phyloP scores from a whole-genome alignment of 495 filamentous ascomycete genomes.

The Penicillium ochrochloron region DNA sequence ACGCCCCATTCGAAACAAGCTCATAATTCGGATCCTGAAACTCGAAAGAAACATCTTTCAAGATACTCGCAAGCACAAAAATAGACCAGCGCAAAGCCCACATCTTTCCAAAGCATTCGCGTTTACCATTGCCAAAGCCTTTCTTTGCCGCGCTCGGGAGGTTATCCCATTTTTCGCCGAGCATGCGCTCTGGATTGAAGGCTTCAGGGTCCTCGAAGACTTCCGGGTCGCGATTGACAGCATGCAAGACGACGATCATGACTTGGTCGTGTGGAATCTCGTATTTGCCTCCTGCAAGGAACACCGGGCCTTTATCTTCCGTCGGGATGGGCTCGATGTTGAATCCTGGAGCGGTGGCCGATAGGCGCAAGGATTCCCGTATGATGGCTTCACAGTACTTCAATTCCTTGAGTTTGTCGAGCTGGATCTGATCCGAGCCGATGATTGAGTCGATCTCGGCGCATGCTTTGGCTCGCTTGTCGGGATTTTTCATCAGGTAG shows the following conservation, averaged over 20 bases:
- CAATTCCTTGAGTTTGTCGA: slow-evolving; percentile 66
- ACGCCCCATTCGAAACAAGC: slow-evolving; percentile 44
- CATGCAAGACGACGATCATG: slow-evolving; percentile 65
- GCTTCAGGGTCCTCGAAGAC: slow-evolving; percentile 67
- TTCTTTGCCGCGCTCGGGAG: slow-evolving; percentile 67
- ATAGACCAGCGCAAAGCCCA: slow-evolving; percentile 67
- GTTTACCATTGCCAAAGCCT: slow-evolving; percentile 71
- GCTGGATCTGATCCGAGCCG: slow-evolving; percentile 36
- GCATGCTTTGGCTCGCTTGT: slow-evolving; percentile 38
- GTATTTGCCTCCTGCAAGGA: slow-evolving; percentile 69
- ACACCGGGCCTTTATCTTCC: slow-evolving; percentile 49
- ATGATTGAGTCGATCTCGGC: slow-evolving; percentile 50
- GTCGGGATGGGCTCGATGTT: slow-evolving; percentile 58
- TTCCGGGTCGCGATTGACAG: slow-evolving; percentile 69
- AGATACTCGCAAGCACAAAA: slow-evolving; percentile 42
- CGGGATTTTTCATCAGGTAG: slow-evolving; percentile 49
- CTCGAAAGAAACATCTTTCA: slow-evolving; percentile 50
- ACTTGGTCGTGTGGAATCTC: slow-evolving; percentile 60
- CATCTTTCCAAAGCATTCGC: slow-evolving; percentile 66
- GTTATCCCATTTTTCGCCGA: slow-evolving; percentile 64
- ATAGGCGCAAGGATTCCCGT: slow-evolving; percentile 73
- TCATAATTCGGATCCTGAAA: slow-evolving; percentile 48
- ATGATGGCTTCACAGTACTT: slow-evolving; percentile 69
- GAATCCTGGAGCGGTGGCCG: slow-evolving; percentile 67
- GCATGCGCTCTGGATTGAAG: slow-evolving; percentile 73